Evolutionary conservation across 345 rosid genomes (phyloP), one percentile per base, ranked within the genome.

Genomic region (Populus alba): DNA sequence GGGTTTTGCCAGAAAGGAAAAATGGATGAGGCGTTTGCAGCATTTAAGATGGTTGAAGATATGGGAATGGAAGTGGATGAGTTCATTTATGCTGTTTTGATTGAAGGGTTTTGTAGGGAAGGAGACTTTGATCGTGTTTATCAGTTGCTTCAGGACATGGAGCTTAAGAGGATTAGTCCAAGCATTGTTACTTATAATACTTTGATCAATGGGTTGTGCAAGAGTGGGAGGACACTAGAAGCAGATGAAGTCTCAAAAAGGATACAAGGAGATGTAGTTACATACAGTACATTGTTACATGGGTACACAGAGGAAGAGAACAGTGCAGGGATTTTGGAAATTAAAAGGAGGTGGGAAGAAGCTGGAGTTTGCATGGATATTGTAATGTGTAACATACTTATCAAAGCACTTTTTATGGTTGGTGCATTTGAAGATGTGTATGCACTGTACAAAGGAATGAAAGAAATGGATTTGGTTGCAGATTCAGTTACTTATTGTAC

Each of bases 401-500:
- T 94, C 62, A 92, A 87, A 85, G 96, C 96, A 67, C 88, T 87
- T 70, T 78, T 90, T 67, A 79, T 90, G 85, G 86, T 90, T 29
- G 98, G 97, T 72, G 94, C 91, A 45, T 84, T 84, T 86, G 92
- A 88, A 81, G 97, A 92, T 83, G 95, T 92, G 12, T 59, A 17
- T 81, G 87, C 87, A 22, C 85, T 94, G 43, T 92, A 86, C 83
- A 86, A 79, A 81, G 81, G 87, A 70, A 89, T 94, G 92, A 78
- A 86, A 23, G 85, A 86, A 80, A 82, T 87, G 89, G 77, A 85
- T 72, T 81, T 94, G 87, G 75, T 80, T 74, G 88, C 92, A 67
- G 81, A 92, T 84, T 84, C 87, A 25, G 73, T 81, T 86, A 94
- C 97, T 2, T 92, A 83, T 70, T 77, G 87, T 68, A 87, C 86